Evolutionary conservation across 1,284 basidiomycete species (phyloP).

Genomic region (Neonothopanus nambi): DNA sequence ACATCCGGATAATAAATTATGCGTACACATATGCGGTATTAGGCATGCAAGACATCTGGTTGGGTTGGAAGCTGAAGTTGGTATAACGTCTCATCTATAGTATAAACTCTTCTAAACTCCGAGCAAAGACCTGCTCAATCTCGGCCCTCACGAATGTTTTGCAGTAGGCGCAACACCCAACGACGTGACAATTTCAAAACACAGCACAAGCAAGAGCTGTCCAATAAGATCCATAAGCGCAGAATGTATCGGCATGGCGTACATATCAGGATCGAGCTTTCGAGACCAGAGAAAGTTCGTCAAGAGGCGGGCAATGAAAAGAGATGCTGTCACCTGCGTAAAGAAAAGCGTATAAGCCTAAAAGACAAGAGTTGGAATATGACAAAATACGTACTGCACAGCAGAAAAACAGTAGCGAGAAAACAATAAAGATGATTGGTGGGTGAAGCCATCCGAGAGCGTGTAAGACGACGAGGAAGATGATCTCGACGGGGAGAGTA

Average conservation of each 20-base stretch:
- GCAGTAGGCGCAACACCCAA: conserved; percentile 3
- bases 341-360: neutral
- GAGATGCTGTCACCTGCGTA: conserved; percentile 65
- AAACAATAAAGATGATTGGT: conserved; percentile 63
- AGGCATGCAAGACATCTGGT: too few species aligned
- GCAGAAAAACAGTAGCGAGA: conserved; percentile 72
- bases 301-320: conserved; percentile 66
- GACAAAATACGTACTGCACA: conserved; percentile 57
- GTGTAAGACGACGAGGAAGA: conserved; percentile 69
- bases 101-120: too few species aligned
- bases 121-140: neutral
- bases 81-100: too few species aligned
- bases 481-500: conserved; percentile 74
- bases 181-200: conserved; percentile 60
- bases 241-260: conserved; percentile 90
- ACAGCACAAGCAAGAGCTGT: conserved; percentile 78
- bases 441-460: conserved; percentile 77
- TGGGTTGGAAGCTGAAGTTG: too few species aligned
- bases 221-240: conserved; percentile 91
- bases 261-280: conserved; percentile 89
- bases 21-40: too few species aligned
- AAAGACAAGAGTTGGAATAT: neutral
- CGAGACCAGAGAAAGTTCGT: conserved; percentile 84
- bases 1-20: too few species aligned
- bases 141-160: neutral